Evolutionary conservation across 2,329 filamentous ascomycete species (phyloP), one percentile per base, ranked within the genome.

Genomic region (Claviceps sorghi): DNA sequence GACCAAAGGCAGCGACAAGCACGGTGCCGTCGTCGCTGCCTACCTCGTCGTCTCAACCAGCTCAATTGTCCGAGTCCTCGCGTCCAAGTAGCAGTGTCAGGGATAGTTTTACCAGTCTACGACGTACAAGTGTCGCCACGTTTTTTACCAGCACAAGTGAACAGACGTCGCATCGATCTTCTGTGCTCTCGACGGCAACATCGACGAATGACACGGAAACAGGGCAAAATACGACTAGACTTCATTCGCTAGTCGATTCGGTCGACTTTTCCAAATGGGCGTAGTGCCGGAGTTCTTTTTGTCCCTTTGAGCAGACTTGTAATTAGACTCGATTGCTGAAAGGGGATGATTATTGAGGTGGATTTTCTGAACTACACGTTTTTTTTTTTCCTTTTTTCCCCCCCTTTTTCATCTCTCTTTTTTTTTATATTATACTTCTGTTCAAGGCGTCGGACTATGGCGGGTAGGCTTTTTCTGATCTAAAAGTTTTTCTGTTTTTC

Each of bases 71-170:
- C 10, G 61, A 54, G 26, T 22, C 48, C 8, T 53, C 53, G 38
- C 55, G 52, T 48, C 55, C 45, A 54, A 59, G 56, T 58, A 58
- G 53, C 54, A 58, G 55, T 56, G 71, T 82, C 48, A 72, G 81
- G 15, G 80, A 83, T 58, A 83, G 79, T 59, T 73, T 83, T 53
- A 79, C 67, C 58, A 80, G 75, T 58, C 68, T 84, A 41, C 72
- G 80, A 49, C 71, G 80, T 54, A 75, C 79, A n/a, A 83, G 79
- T 36, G 79, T 83, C 2, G 80, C 79, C 5, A 84, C 80, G 2
- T 83, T 83, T 60, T 78, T 83, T 57, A 77, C 77, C 2, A 76
- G 67, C 54, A 72, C 73, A 5, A 79, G 73, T 61, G 78, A 82
- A 56, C 71, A 74, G 57, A 70, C 65, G 10, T 80, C 77, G 50